Conservation (phyloP, 257 asterid genomes). For the Thymus quinquecostatus region DNA sequence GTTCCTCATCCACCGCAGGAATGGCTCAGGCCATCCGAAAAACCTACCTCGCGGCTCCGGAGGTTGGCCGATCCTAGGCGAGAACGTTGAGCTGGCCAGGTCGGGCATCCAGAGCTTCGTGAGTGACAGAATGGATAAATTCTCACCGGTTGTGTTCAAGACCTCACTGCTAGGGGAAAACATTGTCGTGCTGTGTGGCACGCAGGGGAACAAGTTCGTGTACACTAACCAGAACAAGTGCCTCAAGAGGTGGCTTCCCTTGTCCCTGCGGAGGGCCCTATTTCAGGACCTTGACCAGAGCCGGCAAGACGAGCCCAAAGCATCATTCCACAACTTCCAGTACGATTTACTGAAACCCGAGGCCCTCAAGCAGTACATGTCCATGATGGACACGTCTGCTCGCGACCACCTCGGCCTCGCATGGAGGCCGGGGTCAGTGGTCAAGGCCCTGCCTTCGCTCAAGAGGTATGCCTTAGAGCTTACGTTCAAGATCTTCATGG, state of each 20-base stretch:
- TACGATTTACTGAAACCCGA: too few relatives aligned
- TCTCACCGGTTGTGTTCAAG: not conserved
- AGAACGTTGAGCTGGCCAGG: constrained; percentile 42
- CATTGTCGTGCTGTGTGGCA: constrained; percentile 47
- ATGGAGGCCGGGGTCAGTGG: too few relatives aligned
- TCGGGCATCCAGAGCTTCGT: constrained; percentile 49
- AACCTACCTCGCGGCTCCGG: constrained; percentile 13
- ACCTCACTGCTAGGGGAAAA: constrained; percentile 54
- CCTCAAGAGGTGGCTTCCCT: constrained; percentile 63
- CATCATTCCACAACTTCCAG: too few relatives aligned
- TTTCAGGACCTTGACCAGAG: constrained; percentile 50
- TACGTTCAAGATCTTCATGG: too few relatives aligned
- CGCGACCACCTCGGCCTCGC: too few relatives aligned
- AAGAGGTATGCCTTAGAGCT: too few relatives aligned
- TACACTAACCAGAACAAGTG: constrained; percentile 66
- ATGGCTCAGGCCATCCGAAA: too few relatives aligned
- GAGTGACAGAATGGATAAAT: constrained; percentile 40
- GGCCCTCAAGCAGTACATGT: too few relatives aligned
- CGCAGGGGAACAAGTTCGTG: constrained; percentile 64
- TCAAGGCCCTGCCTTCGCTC: too few relatives aligned
- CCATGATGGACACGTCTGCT: too few relatives aligned
- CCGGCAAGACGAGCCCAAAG: constrained; percentile 41
- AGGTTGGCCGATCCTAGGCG: constrained; percentile 14
- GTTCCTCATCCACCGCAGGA: too few relatives aligned
- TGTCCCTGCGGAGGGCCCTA: constrained; percentile 41